A percentile compares a stretch with the other conserved stretches of the same genome.
These are phyloP conservation scores for Zalerion maritima DNA, from an alignment of 495 filamentous ascomycete species.

Conservation along the genomic window DNA sequence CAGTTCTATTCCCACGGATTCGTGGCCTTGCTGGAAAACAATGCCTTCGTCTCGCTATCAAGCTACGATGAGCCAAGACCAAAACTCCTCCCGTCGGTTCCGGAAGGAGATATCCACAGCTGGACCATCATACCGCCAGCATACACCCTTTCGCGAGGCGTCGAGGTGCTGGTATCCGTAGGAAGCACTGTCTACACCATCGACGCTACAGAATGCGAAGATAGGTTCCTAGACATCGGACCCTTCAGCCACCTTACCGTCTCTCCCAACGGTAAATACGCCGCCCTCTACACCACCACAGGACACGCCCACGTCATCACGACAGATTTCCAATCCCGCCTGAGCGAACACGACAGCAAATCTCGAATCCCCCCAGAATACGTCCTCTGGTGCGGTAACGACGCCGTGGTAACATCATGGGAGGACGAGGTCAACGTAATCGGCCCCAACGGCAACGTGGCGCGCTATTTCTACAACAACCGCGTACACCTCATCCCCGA, in stretches of 20 bases:
- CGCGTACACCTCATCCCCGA: slow-evolving; percentile 83
- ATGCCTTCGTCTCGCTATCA: slow-evolving; percentile 71
- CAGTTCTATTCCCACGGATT: slow-evolving; percentile 86
- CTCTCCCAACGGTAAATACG: slow-evolving; percentile 80
- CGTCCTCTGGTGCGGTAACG: slow-evolving; percentile 91
- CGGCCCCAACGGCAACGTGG: slow-evolving; percentile 63
- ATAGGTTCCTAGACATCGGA: slow-evolving; percentile 76
- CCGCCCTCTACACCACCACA: slow-evolving; percentile 70
- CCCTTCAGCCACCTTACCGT: slow-evolving; percentile 83
- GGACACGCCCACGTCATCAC: slow-evolving; percentile 88
- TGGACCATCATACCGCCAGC: slow-evolving; percentile 85
- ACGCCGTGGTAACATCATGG: slow-evolving; percentile 89
- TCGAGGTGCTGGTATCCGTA: slow-evolving; percentile 83
- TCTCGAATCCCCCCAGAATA: slow-evolving; percentile 76
- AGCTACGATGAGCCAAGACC: slow-evolving; percentile 85
- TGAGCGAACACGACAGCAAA: slow-evolving; percentile 83
- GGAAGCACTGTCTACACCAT: slow-evolving; percentile 72
- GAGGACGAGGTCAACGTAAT: slow-evolving; percentile 97
- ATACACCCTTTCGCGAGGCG: slow-evolving; percentile 82
- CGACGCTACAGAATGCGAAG: slow-evolving; percentile 79
- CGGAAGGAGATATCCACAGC: slow-evolving; percentile 65
- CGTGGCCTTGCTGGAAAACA: slow-evolving; percentile 84
- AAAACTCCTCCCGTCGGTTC: slow-evolving; percentile 61
- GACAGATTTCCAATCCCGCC: slow-evolving; percentile 79
- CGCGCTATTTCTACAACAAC: slow-evolving; percentile 80